Evolutionary conservation across 805 yeast species (phyloP).

Genomic region (Pichia heedii): DNA sequence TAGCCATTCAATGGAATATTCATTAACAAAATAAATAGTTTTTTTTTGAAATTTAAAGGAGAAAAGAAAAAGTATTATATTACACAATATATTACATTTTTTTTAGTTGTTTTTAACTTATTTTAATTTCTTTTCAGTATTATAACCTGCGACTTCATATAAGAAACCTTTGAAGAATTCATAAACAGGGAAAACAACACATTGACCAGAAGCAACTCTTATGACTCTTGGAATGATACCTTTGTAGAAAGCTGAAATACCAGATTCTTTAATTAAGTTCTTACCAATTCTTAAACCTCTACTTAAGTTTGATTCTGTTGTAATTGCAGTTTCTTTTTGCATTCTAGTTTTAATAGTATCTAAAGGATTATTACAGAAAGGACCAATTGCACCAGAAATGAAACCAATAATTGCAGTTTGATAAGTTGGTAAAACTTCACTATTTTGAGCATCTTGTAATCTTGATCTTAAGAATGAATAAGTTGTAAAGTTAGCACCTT

Average conservation of each 20-base stretch:
- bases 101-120: slow-evolving; percentile 2
- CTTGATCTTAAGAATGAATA: slow-evolving; percentile 75
- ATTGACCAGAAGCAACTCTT: slow-evolving; percentile 99
- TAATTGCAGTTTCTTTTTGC: slow-evolving; percentile 75
- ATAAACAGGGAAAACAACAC: slow-evolving; percentile 95
- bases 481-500: slow-evolving; percentile 96
- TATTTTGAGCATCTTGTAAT: slow-evolving; percentile 52
- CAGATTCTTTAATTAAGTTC: slow-evolving; percentile 82
- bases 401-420: slow-evolving; percentile 90
- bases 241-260: slow-evolving; percentile 79
- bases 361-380: slow-evolving; percentile 93
- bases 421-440: slow-evolving; percentile 72
- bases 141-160: slow-evolving; percentile 28
- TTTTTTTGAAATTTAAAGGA: not conserved
- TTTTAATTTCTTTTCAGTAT: slow-evolving; percentile 15
- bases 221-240: slow-evolving; percentile 98
- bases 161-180: slow-evolving; percentile 72
- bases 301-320: slow-evolving; percentile 57
- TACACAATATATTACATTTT: not conserved
- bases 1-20: too few relatives aligned
- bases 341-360: slow-evolving; percentile 96
- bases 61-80: not conserved
- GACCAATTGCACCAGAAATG: slow-evolving; percentile 94
- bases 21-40: too few relatives aligned
- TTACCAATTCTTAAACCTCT: slow-evolving; percentile 75